Conservation (phyloP, 176 grass and related monocot genomes). For the Musa troglodytarum region DNA sequence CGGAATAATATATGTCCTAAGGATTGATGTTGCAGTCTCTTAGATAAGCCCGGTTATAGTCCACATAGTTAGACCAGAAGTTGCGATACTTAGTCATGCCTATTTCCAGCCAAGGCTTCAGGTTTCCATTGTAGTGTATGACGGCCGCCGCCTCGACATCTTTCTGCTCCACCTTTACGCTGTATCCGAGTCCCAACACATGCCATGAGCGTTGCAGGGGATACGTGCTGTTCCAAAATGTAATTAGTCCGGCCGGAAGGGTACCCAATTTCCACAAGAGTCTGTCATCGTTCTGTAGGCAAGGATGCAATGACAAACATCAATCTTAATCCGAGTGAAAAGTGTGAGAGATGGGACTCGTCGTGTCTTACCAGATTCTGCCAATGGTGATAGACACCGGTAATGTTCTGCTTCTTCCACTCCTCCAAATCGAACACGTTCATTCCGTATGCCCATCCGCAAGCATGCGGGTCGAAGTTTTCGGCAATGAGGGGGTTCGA, state of each 20-base stretch:
- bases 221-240: neutral
- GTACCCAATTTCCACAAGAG: conserved; percentile 81
- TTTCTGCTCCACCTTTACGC: neutral
- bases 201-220: neutral
- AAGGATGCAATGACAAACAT: neutral
- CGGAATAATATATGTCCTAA: neutral
- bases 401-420: conserved; percentile 91
- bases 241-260: conserved; percentile 33
- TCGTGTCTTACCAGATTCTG: conserved; percentile 45
- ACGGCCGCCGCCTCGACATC: conserved; percentile 1
- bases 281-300: conserved; percentile 58
- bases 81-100: neutral
- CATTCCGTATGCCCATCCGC: conserved; percentile 85
- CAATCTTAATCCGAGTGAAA: too few species aligned
- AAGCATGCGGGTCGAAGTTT: conserved; percentile 61
- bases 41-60: neutral
- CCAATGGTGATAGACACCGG: conserved; percentile 69
- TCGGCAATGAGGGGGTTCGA: conserved; percentile 72
- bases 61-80: neutral
- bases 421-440: conserved; percentile 86
- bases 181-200: conserved; percentile 14
- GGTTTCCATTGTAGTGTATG: conserved; percentile 10
- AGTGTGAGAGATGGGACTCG: neutral
- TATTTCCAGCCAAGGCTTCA: conserved; percentile 9
- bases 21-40: conserved; percentile 10